Evolutionary conservation across 495 filamentous ascomycete genomes (phyloP), one percentile per base, ranked within the genome.

Genomic region (Aspergillus biplanus): DNA sequence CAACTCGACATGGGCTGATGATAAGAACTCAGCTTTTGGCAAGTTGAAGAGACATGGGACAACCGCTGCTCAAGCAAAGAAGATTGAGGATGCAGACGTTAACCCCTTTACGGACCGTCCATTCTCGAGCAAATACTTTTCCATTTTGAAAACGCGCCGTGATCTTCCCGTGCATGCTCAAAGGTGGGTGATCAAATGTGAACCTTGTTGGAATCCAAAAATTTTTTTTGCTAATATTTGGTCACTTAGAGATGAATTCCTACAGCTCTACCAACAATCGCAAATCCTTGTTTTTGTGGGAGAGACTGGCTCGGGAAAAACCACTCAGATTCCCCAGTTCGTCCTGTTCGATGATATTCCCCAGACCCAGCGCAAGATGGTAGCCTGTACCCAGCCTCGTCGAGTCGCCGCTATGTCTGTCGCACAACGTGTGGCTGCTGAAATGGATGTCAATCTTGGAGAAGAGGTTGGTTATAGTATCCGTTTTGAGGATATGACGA

Each of bases 371-470:
- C 78, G 82, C 68, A 97, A 97, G 80, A 86, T 97, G 76, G 89
- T 99, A 42, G 95, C 95, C 59, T 99, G 95, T 85, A 99, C 95
- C 6, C 95, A 99, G 75, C 96, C 96, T 66, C 91, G 96, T 72
- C 89, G 96, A 83, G 96, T 99, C 48, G 96, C 96, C 44, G 96
- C 96, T 64, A 98, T 97, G 96, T 97, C 94, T 37, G 96, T 99
- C 16, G 96, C 96, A 32, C 92, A 98, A 74, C 95, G 96, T 90
- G 96, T 99, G 16, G 93, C 96, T 18, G 84, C 94, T 69, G 96
- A 99, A 76, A 88, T 98, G 87, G 96, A 98, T 74, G 95, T 98
- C 62, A 85, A 83, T 16, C 81, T 99, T 32, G 96, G 96, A 50
- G 89, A 97, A 62, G 96, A 99, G 73, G 93, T 99, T 59, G 96